A percentile compares a stretch with the other conserved stretches of the same genome.
Evolutionary conservation across 371 early-diverging fungal species (phyloP).

Genomic region (Amoeboaphelidium occidentale): DNA sequence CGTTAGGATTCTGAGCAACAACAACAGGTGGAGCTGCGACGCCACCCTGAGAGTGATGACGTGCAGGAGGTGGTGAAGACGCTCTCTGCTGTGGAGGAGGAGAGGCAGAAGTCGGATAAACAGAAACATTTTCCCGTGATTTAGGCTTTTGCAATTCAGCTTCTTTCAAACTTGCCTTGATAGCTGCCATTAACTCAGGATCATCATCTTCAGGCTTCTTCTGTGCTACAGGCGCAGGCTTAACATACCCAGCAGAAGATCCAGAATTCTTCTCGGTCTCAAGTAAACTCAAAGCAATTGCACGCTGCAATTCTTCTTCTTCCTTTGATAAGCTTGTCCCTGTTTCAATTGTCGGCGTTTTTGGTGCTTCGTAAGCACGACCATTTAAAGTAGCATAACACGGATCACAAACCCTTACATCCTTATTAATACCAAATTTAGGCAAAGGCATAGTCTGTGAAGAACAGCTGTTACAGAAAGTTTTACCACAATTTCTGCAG

Average conservation of each 20-base stretch:
- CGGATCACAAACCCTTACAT: slow-evolving; percentile 76
- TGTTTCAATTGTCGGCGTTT: neutral
- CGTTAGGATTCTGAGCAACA: neutral
- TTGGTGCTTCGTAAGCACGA: neutral
- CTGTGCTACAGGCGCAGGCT: slow-evolving; percentile 2
- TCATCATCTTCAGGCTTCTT: slow-evolving; percentile 40
- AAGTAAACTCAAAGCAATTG: slow-evolving; percentile 58
- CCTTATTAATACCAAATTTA: slow-evolving; percentile 55
- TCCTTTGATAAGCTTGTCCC: slow-evolving; percentile 14
- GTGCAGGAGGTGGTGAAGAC: neutral
- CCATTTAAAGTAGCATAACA: slow-evolving; percentile 26
- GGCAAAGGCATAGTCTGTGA: slow-evolving; percentile 54
- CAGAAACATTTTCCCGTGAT: slow-evolving; percentile 1
- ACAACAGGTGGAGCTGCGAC: neutral
- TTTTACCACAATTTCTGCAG: slow-evolving; percentile 81
- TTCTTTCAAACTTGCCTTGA: slow-evolving; percentile 70
- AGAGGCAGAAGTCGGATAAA: slow-evolving; percentile 1
- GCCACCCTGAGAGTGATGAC: neutral
- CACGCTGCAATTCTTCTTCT: slow-evolving; percentile 59
- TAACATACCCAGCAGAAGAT: neutral
- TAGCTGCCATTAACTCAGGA: slow-evolving; percentile 65
- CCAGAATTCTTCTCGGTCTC: slow-evolving; percentile 27
- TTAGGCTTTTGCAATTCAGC: slow-evolving; percentile 1
- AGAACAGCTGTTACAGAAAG: slow-evolving; percentile 73
- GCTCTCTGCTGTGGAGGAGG: neutral